Evolutionary conservation across 805 yeast species (phyloP).

Genomic region (Candida quercuum): DNA sequence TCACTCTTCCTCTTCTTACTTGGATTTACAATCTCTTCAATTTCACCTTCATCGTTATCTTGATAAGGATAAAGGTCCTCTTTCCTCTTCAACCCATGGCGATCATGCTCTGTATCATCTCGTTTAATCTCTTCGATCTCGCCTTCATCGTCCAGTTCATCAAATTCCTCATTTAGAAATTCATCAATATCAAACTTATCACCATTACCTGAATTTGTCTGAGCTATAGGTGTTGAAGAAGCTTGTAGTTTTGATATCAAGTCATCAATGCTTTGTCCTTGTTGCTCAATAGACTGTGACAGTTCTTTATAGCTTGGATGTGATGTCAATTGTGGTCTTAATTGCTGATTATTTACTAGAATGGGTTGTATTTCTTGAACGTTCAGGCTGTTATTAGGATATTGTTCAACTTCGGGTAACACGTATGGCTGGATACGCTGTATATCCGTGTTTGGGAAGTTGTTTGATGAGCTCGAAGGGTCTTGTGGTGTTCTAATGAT

Average conservation of each 20-base stretch:
- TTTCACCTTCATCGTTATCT: constrained; percentile 4
- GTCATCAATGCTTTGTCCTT: constrained; percentile 23
- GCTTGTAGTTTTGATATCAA: constrained; percentile 16
- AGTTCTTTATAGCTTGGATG: constrained; percentile 15
- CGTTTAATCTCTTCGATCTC: constrained; percentile 1
- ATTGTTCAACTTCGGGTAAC: background rate
- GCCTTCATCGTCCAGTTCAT: background rate
- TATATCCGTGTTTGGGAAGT: background rate
- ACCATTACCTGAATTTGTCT: constrained; percentile 1
- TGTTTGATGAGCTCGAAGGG: background rate
- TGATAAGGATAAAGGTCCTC: background rate
- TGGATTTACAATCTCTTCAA: constrained; percentile 9
- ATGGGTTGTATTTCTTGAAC: background rate
- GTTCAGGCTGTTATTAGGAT: background rate
- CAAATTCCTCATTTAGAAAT: background rate
- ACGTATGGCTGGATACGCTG: background rate
- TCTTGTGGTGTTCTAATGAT: constrained; percentile 14
- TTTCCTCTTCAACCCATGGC: background rate
- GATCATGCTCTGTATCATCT: too few relatives aligned
- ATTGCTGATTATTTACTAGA: background rate
- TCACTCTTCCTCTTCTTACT: constrained; percentile 5
- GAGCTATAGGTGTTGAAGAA: constrained; percentile 2
- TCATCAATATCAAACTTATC: constrained; percentile 1
- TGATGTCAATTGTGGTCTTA: constrained; percentile 1
- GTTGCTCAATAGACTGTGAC: constrained; percentile 20